These are phyloP conservation scores for Globisporangium middletonii DNA, from an alignment of 352 stramenopile species.

Conservation along the genomic window DNA sequence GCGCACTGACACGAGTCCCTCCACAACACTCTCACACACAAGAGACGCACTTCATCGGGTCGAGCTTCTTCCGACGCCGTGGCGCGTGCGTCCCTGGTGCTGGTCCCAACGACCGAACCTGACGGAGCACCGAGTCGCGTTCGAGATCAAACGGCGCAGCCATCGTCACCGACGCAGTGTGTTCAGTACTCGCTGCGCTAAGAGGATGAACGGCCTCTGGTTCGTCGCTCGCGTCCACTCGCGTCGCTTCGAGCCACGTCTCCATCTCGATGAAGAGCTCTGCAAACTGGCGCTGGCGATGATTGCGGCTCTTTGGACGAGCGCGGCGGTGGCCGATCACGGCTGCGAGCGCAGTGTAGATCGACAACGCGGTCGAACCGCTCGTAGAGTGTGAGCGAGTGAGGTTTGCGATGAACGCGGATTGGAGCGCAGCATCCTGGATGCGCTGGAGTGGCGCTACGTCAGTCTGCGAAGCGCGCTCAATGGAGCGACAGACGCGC, in stretches of 20 bases:
- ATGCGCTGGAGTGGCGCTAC: constrained; percentile 2
- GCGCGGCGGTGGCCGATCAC: neutral
- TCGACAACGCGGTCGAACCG: neutral
- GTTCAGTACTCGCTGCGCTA: neutral
- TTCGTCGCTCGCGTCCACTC: neutral
- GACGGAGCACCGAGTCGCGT: constrained; percentile 17
- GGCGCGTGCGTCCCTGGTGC: neutral
- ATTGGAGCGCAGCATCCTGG: neutral
- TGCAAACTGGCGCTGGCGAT: constrained; percentile 26
- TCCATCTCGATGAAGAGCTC: constrained; percentile 24
- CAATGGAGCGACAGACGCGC: constrained; percentile 16
- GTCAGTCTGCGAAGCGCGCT: neutral
- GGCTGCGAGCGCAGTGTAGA: constrained; percentile 5
- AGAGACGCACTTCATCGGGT: constrained; percentile 53
- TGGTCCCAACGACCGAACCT: constrained; percentile 18
- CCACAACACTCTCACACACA: no score
- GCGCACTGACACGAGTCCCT: neutral
- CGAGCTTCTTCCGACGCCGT: constrained; percentile 17
- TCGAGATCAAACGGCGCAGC: constrained; percentile 9
- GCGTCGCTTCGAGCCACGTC: constrained; percentile 14
- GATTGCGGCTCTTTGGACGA: constrained; percentile 5
- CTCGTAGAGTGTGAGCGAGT: neutral
- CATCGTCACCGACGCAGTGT: neutral
- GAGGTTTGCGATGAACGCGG: constrained; percentile 8
- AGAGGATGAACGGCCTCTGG: neutral